These are phyloP conservation scores for Beauveria australis DNA, from an alignment of 2,329 filamentous ascomycete genomes.

Conservation along the genomic window DNA sequence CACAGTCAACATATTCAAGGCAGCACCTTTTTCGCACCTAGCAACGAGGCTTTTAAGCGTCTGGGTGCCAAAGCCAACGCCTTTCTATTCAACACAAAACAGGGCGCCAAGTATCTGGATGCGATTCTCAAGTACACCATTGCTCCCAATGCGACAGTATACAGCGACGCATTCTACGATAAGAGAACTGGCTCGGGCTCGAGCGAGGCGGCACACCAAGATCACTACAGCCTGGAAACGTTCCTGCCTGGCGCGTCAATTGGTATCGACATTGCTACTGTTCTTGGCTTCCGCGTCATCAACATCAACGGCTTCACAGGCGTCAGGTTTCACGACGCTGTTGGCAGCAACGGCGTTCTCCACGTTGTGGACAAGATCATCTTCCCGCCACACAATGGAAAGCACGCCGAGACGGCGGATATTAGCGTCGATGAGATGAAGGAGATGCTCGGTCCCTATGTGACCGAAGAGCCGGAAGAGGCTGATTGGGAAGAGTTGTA, in stretches of 20 bases:
- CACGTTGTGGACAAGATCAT: slow-evolving; percentile 67
- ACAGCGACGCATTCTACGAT: slow-evolving; percentile 74
- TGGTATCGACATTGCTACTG: slow-evolving; percentile 61
- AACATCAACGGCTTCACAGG: slow-evolving; percentile 65
- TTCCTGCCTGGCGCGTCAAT: slow-evolving; percentile 58
- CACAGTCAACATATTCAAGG: slow-evolving; percentile 48
- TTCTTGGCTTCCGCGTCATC: slow-evolving; percentile 61
- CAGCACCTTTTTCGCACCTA: slow-evolving; percentile 72
- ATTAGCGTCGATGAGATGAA: slow-evolving; percentile 13
- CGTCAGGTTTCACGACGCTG: slow-evolving; percentile 59
- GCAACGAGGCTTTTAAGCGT: slow-evolving; percentile 69
- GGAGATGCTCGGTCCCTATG: slow-evolving; percentile 18
- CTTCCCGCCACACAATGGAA: slow-evolving; percentile 58
- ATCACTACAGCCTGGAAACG: slow-evolving; percentile 64
- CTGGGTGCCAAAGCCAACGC: slow-evolving; percentile 68
- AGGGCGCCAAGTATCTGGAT: slow-evolving; percentile 66
- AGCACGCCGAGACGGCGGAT: slow-evolving; percentile 9
- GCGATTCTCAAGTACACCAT: slow-evolving; percentile 75
- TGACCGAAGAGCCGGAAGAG: background rate
- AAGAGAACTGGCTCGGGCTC: slow-evolving; percentile 20
- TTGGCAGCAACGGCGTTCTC: slow-evolving; percentile 73
- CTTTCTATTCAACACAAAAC: slow-evolving; percentile 73
- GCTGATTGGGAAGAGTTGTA: background rate
- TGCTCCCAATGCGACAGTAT: slow-evolving; percentile 65
- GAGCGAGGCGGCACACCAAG: slow-evolving; percentile 25